Conservation (phyloP, 495 filamentous ascomycete genomes). For the Saxophila tyrrhenica region DNA sequence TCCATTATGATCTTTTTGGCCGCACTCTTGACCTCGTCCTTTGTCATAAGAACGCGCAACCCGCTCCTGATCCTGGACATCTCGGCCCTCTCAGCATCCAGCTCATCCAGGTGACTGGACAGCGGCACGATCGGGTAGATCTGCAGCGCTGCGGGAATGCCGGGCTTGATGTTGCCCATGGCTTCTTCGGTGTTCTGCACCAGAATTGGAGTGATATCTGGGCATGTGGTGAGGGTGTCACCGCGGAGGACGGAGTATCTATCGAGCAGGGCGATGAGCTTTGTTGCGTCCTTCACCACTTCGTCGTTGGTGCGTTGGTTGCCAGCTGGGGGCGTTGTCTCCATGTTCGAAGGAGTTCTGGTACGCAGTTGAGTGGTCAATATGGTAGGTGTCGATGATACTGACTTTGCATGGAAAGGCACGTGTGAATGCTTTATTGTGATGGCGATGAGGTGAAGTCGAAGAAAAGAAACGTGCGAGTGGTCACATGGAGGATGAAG, state of each 20-base stretch:
- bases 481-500: neutral
- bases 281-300: too few relatives aligned
- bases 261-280: neutral
- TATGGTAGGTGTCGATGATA: too few relatives aligned
- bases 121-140: neutral
- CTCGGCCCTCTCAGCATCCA: neutral
- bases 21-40: neutral
- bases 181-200: neutral
- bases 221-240: neutral
- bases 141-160: neutral
- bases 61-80: neutral
- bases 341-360: too few relatives aligned
- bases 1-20: neutral
- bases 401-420: too few relatives aligned
- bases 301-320: too few relatives aligned
- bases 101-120: neutral
- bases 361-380: too few relatives aligned
- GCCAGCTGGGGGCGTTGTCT: too few relatives aligned
- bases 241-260: neutral
- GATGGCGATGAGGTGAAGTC: too few relatives aligned
- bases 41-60: neutral
- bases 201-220: neutral
- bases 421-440: too few relatives aligned
- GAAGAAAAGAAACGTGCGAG: neutral
- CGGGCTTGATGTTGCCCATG: neutral